Base-by-base conservation (phyloP, 164 flowering plant species). In the Sedum album region DNA sequence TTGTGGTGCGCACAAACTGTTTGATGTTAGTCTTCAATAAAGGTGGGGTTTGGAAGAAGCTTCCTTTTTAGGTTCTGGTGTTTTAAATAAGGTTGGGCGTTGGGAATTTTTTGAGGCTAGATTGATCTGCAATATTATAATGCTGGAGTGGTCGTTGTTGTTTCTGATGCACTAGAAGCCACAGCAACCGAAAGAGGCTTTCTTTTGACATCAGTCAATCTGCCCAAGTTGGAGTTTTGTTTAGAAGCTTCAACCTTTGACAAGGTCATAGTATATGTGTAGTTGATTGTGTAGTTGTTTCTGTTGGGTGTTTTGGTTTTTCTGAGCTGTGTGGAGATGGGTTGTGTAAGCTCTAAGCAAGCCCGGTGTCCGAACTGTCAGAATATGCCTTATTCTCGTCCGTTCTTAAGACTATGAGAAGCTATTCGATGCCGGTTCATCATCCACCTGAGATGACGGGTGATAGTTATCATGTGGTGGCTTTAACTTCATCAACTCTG, bases 381-480 rank as follows among this genome's bases (percentile, higher is more conserved):
- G 61, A 55, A 55, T 11, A 26, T 28, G 61, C 61, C 31, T 8
- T 26, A 25, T 55, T 26, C 61, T 26, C 61, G 3, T 11, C 18
- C 26, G 61, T n/a, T n/a, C n/a, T 6, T n/a, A 38, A 38, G 41
- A 38, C 41, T 10, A 51, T 25, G 31, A 55, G 61, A 26, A 55
- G 61, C 17, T 26, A 25, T 28, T 55, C 61, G 17, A 26, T 55
- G 61, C 61, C 61, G 61, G 61, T 55, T 21, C 61, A 55, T 26
- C 61, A 55, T 55, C 61, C 61, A 1, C 31, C 61, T 2, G 31
- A 26, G 31, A 55, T 25, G 5, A 25, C 17, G 31, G 61, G 18
- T 28, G 61, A 55, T 55, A 55, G 61, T 28, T 55, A 55, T 26
- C 61, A 55, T 55, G 61, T 55, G 11, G 61, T 55, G 31, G 61